Evolutionary conservation across 1,284 basidiomycete genomes (phyloP).

Genomic region (Sporisorium iseilematis-ciliati): DNA sequence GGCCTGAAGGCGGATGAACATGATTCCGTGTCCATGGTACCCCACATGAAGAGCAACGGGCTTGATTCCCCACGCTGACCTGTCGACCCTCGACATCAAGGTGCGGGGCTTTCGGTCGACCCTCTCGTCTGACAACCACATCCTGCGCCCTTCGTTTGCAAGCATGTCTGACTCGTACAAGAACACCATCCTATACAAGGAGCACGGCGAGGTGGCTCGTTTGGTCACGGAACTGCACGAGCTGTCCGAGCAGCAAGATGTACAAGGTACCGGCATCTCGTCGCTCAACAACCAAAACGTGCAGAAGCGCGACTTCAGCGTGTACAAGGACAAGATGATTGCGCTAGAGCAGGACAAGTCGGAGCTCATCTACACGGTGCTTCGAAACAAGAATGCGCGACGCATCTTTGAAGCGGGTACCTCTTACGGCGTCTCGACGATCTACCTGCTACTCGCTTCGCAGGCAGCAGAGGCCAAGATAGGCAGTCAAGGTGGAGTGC

Average conservation of each 20-base stretch:
- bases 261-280: conserved; percentile 34
- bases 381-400: conserved; percentile 33
- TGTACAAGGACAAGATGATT: conserved; percentile 43
- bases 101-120: not conserved
- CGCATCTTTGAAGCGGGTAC: conserved; percentile 45
- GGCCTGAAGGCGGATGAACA: conserved; percentile 2
- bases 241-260: conserved; percentile 37
- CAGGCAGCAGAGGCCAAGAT: conserved; percentile 6
- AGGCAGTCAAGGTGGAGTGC: not conserved
- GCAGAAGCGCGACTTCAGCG: conserved; percentile 33
- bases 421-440: conserved; percentile 42
- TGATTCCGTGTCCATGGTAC: not conserved
- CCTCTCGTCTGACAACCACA: not conserved
- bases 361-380: conserved; percentile 25
- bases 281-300: conserved; percentile 36
- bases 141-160: not conserved
- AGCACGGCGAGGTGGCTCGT: conserved; percentile 21
- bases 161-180: conserved; percentile 24
- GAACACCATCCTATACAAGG: conserved; percentile 24
- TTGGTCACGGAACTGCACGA: conserved; percentile 37
- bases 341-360: conserved; percentile 48
- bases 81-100: not conserved
- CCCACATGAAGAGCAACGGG: not conserved
- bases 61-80: no score
- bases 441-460: conserved; percentile 33